Evolutionary conservation across 2,329 filamentous ascomycete species (phyloP).

Genomic region (Fonsecaea erecta): DNA sequence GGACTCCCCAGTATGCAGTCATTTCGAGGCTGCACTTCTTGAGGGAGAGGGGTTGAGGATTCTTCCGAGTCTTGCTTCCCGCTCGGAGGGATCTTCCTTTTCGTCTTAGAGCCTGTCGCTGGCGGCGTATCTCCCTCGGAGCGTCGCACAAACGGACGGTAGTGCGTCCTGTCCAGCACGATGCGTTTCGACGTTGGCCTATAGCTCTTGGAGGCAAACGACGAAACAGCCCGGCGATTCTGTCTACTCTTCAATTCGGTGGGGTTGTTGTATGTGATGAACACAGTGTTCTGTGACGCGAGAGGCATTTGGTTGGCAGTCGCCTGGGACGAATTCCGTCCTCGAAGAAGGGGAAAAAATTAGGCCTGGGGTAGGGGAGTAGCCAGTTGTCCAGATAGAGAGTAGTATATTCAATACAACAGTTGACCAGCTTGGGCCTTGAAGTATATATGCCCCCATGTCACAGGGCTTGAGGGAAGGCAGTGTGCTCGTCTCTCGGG

Average conservation of each 20-base stretch:
- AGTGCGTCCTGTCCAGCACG: slow-evolving; percentile 23
- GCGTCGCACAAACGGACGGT: slow-evolving; percentile 24
- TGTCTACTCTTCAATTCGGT: slow-evolving; percentile 25
- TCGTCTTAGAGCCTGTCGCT: not conserved
- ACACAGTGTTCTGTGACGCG: slow-evolving; percentile 15
- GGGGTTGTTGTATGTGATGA: slow-evolving; percentile 32
- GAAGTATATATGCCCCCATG: not conserved
- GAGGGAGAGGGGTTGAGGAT: not conserved
- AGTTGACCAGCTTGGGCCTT: not conserved
- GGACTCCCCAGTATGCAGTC: slow-evolving; percentile 23
- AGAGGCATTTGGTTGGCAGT: slow-evolving; percentile 15
- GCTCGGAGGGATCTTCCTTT: not conserved
- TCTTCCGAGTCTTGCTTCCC: not conserved
- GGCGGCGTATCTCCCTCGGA: slow-evolving; percentile 4
- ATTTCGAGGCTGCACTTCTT: slow-evolving; percentile 11
- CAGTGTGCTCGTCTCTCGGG: not conserved
- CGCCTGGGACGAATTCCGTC: not conserved
- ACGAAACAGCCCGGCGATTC: slow-evolving; percentile 29
- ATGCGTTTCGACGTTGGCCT: slow-evolving; percentile 27
- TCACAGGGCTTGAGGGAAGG: not conserved
- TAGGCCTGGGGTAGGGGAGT: not conserved
- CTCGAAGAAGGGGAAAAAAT: not conserved
- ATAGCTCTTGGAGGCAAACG: slow-evolving; percentile 31
- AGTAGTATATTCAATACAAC: not conserved
- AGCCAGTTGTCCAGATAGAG: not conserved